A percentile compares a stretch with the other conserved stretches of the same genome.
These are phyloP conservation scores for Amaranthus tricolor DNA, from an alignment of 179 eudicot genomes.

Conservation along the genomic window DNA sequence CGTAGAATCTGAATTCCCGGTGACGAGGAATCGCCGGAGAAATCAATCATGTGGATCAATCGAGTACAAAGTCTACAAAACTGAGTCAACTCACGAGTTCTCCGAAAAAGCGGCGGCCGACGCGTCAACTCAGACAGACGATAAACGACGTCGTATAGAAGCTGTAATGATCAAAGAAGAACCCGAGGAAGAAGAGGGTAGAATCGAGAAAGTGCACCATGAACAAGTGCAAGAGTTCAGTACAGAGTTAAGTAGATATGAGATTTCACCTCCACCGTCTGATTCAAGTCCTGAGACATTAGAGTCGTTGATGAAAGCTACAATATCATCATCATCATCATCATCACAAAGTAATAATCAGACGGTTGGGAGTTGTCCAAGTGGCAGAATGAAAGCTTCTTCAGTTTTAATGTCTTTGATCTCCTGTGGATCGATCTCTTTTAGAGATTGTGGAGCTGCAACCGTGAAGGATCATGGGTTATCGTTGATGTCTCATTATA, in stretches of 20 bases:
- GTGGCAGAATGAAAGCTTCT: conserved; percentile 55
- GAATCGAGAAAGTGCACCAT: conserved; percentile 18
- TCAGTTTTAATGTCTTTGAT: conserved; percentile 76
- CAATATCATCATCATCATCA: background rate
- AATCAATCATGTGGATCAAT: conserved; percentile 69
- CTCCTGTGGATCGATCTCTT: conserved; percentile 79
- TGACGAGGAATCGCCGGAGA: conserved; percentile 37
- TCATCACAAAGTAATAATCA: conserved; percentile 23
- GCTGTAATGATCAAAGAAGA: conserved; percentile 7
- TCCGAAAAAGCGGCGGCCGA: conserved; percentile 46
- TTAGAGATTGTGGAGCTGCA: conserved; percentile 61
- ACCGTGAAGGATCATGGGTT: conserved; percentile 46
- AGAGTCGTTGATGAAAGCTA: conserved; percentile 71
- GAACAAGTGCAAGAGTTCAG: conserved; percentile 18
- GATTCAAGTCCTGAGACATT: conserved; percentile 88
- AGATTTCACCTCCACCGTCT: conserved; percentile 86
- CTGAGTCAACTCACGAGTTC: conserved; percentile 41
- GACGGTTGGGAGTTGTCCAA: conserved; percentile 38
- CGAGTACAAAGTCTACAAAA: conserved; percentile 69
- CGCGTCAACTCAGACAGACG: conserved; percentile 84
- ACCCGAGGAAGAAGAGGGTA: conserved; percentile 10
- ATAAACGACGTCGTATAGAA: conserved; percentile 53
- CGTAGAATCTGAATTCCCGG: conserved; percentile 12
- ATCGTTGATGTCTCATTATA: conserved; percentile 55
- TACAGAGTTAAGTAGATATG: conserved; percentile 54